Base-by-base conservation (phyloP, 2,329 filamentous ascomycete genomes). In the Colletotrichum gloeosporioides region DNA sequence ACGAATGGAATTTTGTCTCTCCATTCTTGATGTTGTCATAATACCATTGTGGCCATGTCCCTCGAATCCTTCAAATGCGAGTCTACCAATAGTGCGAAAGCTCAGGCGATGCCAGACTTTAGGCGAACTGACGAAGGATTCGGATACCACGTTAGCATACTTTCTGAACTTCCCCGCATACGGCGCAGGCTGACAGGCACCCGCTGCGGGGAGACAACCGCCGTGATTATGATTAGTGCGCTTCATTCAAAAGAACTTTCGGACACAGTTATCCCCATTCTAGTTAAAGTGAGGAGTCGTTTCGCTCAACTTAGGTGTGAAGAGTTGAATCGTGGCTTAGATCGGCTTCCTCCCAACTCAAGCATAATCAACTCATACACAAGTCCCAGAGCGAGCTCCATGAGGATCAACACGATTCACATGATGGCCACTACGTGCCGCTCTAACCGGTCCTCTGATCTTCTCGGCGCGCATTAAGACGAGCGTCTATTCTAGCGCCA, bases 271-370 rank as follows among this genome's bases (percentile, higher is more conserved):
- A 32, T 34, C 1, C 31, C 32, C 3, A 16, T 7, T 34, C 13
- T 10, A 62, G 59, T 62, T 62, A 62, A 10, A 62, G 1, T 62
- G 59, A 34, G 59, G 18, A 34, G 10, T 62, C 44, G n/a, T 49
- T 13, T 6, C 18, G 0, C 4, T 10, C 6, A 49, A 4, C 10
- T 8, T 0, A 13, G n/a, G 10, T 22, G 10, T 22, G 18, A 49
- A 49, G 39, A 13, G 44, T 49, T 49, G 3, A 22, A 49, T 49
- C 10, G 1, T 49, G n/a, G 44, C 44, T 49, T 22, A 49, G 44
- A 49, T 22, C n/a, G 18, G 3, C 44, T 7, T 49, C 6, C n/a
- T 22, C 10, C 44, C 5, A 49, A 2, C 18, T 49, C 18, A n/a
- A n/a, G n/a, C n/a, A 49, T 22, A 49, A 49, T 22, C n/a, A 49